phyloP scores from a whole-genome alignment of 2,329 filamentous ascomycete genomes.

The Colletotrichum higginsianum region DNA sequence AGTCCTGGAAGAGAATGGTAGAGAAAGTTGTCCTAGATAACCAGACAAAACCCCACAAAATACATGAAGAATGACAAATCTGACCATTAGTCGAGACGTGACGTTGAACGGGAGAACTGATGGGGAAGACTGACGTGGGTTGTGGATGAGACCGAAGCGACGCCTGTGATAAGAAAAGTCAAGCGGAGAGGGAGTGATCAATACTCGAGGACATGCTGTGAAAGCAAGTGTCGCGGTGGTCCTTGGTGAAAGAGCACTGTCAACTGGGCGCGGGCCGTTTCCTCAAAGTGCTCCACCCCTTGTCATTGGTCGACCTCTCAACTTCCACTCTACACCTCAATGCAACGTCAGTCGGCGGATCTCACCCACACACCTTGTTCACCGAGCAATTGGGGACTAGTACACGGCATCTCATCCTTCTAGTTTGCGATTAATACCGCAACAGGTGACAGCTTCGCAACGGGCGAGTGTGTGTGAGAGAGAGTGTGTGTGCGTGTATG shows the following conservation, averaged over 20 bases:
- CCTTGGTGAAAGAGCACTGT: too few species aligned
- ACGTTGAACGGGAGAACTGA: neutral
- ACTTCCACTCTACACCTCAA: neutral
- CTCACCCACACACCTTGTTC: neutral
- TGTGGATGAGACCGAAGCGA: too few species aligned
- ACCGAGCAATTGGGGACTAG: neutral
- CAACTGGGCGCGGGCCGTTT: neutral
- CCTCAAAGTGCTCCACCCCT: neutral
- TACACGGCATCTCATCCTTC: neutral
- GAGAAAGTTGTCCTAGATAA: constrained; percentile 38
- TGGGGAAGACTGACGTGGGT: too few species aligned
- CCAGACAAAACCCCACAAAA: constrained; percentile 29
- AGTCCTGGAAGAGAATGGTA: constrained; percentile 1
- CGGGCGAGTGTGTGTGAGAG: too few species aligned
- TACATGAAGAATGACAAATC: neutral
- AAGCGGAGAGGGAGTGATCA: neutral
- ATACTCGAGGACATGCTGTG: too few species aligned
- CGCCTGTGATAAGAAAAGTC: neutral
- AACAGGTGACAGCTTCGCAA: neutral
- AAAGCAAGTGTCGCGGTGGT: too few species aligned
- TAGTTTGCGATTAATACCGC: neutral
- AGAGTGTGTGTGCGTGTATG: neutral
- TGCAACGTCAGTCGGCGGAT: neutral
- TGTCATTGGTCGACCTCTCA: neutral
- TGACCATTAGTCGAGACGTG: neutral